Evolutionary conservation across 148 eudicot species (phyloP).

Genomic region (Mesembryanthemum crystallinum): DNA sequence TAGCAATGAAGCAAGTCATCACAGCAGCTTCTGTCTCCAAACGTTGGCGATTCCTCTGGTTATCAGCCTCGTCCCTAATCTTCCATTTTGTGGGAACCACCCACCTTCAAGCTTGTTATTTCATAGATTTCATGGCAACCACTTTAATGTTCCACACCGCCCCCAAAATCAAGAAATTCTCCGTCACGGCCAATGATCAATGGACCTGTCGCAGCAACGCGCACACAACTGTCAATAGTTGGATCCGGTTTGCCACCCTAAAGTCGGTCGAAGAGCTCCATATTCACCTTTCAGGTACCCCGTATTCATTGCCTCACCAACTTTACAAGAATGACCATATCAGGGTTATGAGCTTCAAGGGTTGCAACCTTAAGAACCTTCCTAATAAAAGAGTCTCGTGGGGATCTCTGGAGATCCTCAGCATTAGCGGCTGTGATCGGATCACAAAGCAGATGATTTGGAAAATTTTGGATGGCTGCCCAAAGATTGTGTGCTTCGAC

Average conservation of each 20-base stretch:
- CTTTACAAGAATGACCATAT: neutral
- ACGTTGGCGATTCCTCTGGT: neutral
- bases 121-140: neutral
- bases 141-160: neutral
- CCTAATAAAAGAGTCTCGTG: neutral
- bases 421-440: neutral
- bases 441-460: neutral
- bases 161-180: neutral
- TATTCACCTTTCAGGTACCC: neutral
- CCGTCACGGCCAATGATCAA: neutral
- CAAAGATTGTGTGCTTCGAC: neutral
- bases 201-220: neutral
- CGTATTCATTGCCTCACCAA: neutral
- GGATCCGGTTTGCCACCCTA: neutral
- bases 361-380: neutral
- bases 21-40: neutral
- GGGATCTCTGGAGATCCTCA: neutral
- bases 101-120: too few relatives aligned
- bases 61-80: neutral
- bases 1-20: neutral
- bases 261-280: neutral
- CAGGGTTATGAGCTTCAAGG: neutral
- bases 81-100: neutral
- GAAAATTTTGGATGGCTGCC: neutral
- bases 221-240: neutral